These are phyloP conservation scores for Tricholoma bakamatsutake DNA, from an alignment of 768 basidiomycete genomes.

Conservation along the genomic window DNA sequence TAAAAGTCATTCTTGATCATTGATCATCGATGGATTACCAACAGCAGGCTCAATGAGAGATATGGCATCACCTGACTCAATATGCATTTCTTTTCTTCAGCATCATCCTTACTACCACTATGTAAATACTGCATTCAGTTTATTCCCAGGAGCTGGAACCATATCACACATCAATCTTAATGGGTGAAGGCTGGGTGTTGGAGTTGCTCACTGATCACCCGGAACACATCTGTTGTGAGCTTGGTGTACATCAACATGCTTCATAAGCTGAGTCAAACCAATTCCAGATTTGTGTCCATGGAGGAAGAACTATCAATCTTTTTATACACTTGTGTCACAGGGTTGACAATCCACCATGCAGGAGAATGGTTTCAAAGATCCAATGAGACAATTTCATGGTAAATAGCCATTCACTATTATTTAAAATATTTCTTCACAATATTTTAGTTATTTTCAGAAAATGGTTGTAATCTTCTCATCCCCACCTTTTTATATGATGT, in stretches of 20 bases:
- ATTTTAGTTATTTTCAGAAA: conserved; percentile 6
- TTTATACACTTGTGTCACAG: too few relatives aligned
- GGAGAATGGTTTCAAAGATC: not conserved
- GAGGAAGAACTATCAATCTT: not conserved
- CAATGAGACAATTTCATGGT: not conserved
- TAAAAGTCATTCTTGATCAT: too few relatives aligned
- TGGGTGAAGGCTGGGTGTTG: too few relatives aligned
- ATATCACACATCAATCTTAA: not conserved
- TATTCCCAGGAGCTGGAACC: not conserved
- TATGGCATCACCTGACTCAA: too few relatives aligned
- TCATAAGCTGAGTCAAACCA: not conserved
- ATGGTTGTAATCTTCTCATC: conserved; percentile 4
- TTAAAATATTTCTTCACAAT: not conserved
- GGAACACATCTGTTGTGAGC: not conserved
- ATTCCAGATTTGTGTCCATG: not conserved
- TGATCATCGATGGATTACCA: too few relatives aligned
- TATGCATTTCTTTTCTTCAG: not conserved
- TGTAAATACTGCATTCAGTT: not conserved
- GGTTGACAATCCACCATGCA: not conserved
- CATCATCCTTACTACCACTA: not conserved
- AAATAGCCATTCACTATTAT: not conserved
- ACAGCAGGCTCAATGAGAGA: too few relatives aligned
- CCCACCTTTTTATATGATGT: conserved; percentile 10
- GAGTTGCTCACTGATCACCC: not conserved
- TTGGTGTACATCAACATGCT: not conserved